A percentile compares a stretch with the other conserved stretches of the same genome.
Evolutionary conservation across 345 rosid genomes (phyloP).

Genomic region (Euclidium syriacum): DNA sequence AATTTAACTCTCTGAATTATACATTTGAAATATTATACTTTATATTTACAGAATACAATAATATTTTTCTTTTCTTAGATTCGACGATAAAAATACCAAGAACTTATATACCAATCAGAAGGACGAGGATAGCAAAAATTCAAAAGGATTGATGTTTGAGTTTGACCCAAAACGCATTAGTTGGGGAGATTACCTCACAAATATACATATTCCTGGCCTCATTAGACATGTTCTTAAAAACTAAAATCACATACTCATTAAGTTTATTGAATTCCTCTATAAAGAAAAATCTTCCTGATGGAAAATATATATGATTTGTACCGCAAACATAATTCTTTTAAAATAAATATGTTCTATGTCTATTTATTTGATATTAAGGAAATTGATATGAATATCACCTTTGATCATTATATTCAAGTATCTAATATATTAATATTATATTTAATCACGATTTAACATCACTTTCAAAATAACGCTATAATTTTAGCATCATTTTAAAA

Average conservation of each 20-base stretch:
- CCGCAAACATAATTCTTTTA: neutral
- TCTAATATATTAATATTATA: too few relatives aligned
- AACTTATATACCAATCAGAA: constrained; percentile 28
- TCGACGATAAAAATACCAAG: constrained; percentile 57
- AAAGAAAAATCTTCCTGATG: neutral
- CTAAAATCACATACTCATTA: neutral
- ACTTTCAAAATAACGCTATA: too few relatives aligned
- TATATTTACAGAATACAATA: neutral
- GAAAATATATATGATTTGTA: neutral
- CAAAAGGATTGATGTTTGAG: constrained; percentile 35
- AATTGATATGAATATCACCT: too few relatives aligned
- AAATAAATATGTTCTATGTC: neutral
- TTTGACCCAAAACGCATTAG: constrained; percentile 58
- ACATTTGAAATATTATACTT: neutral
- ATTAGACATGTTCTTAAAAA: constrained; percentile 45
- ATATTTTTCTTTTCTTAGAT: constrained; percentile 31
- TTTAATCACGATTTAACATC: too few relatives aligned
- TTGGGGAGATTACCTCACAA: constrained; percentile 62
- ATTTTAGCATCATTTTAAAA: too few relatives aligned
- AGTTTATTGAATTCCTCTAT: neutral
- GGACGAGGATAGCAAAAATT: constrained; percentile 30
- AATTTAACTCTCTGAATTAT: neutral
- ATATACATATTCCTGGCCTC: constrained; percentile 60
- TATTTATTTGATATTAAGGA: neutral
- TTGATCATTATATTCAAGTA: too few relatives aligned